Evolutionary conservation across 306 rosid species (phyloP).

Genomic region (Casuarina equisetifolia): DNA sequence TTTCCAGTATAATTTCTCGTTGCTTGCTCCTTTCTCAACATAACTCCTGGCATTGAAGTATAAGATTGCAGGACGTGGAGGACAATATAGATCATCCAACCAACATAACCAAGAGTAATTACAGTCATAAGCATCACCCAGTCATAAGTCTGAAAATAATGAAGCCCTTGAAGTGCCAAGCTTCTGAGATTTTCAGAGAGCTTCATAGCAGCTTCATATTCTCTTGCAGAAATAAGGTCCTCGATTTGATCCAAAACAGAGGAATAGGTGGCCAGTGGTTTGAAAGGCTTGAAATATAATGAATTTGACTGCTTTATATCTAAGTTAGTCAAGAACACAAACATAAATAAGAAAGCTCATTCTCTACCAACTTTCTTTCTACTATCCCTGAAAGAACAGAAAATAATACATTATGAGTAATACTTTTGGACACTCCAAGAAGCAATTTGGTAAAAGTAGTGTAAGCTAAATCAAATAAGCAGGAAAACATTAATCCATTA

Average conservation of each 20-base stretch:
- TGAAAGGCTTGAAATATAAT: constrained; percentile 75
- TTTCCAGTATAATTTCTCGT: constrained; percentile 51
- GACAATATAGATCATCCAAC: constrained; percentile 85
- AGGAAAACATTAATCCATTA: not conserved
- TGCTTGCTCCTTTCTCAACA: constrained; percentile 49
- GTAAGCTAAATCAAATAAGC: not conserved
- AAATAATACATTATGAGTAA: not conserved
- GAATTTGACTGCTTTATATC: constrained; percentile 71
- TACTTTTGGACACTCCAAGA: not conserved
- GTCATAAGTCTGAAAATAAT: constrained; percentile 90
- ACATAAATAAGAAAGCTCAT: constrained; percentile 17
- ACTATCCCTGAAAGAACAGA: constrained; percentile 12
- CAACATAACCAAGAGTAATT: constrained; percentile 78
- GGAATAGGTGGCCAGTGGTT: constrained; percentile 63
- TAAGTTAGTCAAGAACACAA: constrained; percentile 59
- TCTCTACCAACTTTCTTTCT: constrained; percentile 11
- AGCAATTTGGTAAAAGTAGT: not conserved
- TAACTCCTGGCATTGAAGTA: constrained; percentile 58
- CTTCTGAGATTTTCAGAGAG: constrained; percentile 66
- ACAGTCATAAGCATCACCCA: constrained; percentile 92
- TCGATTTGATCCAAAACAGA: constrained; percentile 67
- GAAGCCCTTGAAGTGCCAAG: constrained; percentile 84
- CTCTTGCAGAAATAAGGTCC: constrained; percentile 53
- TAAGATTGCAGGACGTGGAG: constrained; percentile 87
- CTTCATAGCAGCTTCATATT: constrained; percentile 69